Base-by-base conservation (phyloP, 805 yeast genomes). In the Scheffersomyces coipomensis region DNA sequence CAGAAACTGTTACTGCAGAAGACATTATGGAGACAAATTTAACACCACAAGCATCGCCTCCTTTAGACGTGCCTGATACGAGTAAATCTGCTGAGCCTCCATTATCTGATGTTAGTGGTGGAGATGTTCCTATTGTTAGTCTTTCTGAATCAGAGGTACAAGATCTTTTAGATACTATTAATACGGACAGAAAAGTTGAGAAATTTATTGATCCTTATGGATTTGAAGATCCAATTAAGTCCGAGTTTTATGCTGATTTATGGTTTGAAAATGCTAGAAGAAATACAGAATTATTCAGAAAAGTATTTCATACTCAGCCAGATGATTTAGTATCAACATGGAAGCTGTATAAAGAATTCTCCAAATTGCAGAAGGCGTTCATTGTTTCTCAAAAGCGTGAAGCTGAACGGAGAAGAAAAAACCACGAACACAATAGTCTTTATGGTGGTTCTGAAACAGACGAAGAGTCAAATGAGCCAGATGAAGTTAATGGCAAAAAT, bases 241-340 rank as follows among this genome's bases (percentile, higher is more conserved):
- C 78, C n/a, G 78, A 77, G 2, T 93, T 93, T 57, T 88, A 80
- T 53, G 90, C 86, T 50, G 97, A 88, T 50, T 58, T 83, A 6
- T 91, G 97, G 97, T 77, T 73, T 56, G 83, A 83, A 4, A 79
- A 78, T 52, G 97, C 99, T 0, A 68, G 84, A 38, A 74, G 90
- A 51, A 93, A 93, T 55, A 88, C 98, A 0, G 72, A 78, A 43
- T 66, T 95, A 1, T 93, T 78, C 66, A 73, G 97, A 44, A 71
- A 84, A 59, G 86, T 93, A 1, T 93, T 93, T 74, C 90, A 90
- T 47, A 81, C 88, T 45, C 99, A 95, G 56, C 99, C 99, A 0
- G 99, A 93, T 61, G 88, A 91, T 58, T 71, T 79, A 5, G 98
- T 91, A n/a, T 73, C 73, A 18, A 76, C 89, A 0, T 93, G 99